Evolutionary conservation across 176 grass and related monocot genomes (phyloP).

Genomic region (Pontederia crassipes): DNA sequence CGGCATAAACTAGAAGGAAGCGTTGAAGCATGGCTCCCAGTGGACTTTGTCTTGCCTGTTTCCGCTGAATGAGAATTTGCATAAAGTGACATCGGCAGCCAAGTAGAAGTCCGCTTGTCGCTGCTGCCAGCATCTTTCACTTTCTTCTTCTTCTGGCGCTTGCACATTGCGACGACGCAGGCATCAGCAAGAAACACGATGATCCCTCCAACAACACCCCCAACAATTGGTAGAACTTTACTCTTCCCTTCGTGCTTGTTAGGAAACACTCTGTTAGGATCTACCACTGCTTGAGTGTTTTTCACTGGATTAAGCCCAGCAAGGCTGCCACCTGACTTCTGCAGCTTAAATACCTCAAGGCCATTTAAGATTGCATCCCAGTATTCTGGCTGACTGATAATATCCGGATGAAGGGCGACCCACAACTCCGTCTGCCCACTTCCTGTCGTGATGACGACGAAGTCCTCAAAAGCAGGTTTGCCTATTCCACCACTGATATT

Average conservation of each 20-base stretch:
- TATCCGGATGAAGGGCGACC: constrained; percentile 35
- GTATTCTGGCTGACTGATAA: too few relatives aligned
- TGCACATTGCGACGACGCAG: neutral
- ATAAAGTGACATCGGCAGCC: neutral
- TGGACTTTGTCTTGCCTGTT: neutral
- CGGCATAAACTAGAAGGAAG: constrained; percentile 5
- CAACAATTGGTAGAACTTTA: constrained; percentile 14
- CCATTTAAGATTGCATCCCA: constrained; percentile 45
- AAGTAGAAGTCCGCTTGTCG: constrained; percentile 1
- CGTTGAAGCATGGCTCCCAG: constrained; percentile 5
- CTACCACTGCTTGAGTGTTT: neutral
- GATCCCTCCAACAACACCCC: constrained; percentile 36
- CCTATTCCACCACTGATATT: constrained; percentile 5
- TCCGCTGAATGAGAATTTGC: constrained; percentile 5
- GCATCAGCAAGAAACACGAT: constrained; percentile 5
- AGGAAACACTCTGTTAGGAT: neutral
- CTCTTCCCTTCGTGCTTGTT: constrained; percentile 5
- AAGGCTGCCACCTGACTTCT: constrained; percentile 18
- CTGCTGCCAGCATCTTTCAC: constrained; percentile 5
- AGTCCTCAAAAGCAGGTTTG: constrained; percentile 15
- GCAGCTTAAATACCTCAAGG: constrained; percentile 40
- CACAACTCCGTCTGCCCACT: constrained; percentile 32
- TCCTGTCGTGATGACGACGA: constrained; percentile 11
- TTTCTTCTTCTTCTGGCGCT: neutral
- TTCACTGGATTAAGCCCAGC: constrained; percentile 22